Conservation (phyloP, 495 filamentous ascomycete genomes). For the Penicillium egyptiacum region DNA sequence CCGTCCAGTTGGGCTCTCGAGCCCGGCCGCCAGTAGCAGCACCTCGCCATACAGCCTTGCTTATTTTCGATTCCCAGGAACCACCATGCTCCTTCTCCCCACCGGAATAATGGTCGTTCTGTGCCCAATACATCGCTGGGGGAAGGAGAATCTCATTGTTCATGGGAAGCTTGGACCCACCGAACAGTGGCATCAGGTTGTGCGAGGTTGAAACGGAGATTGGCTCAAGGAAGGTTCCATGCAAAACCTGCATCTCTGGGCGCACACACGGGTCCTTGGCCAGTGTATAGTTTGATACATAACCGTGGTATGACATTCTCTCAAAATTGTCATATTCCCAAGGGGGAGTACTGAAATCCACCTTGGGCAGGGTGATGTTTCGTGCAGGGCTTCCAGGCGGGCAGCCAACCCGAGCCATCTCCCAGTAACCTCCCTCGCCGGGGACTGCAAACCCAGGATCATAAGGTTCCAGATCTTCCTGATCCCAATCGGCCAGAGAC, state of each 20-base stretch:
- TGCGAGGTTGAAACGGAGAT: conserved; percentile 52
- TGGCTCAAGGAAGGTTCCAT: conserved; percentile 66
- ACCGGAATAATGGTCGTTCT: conserved; percentile 61
- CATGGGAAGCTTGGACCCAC: conserved; percentile 64
- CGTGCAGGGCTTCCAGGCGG: conserved; percentile 53
- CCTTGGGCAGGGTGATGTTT: conserved; percentile 33
- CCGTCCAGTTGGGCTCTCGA: conserved; percentile 28
- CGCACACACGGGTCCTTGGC: conserved; percentile 61
- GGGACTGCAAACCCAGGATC: conserved; percentile 4
- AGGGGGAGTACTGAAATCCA: conserved; percentile 38
- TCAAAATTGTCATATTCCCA: conserved; percentile 37
- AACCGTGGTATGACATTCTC: conserved; percentile 43
- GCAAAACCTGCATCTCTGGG: conserved; percentile 54
- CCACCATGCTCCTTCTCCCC: conserved; percentile 43
- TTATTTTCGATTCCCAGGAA: conserved; percentile 53
- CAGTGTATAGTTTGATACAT: conserved; percentile 58
- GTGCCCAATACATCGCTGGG: conserved; percentile 64
- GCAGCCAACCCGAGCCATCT: conserved; percentile 55
- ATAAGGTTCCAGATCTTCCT: conserved; percentile 9
- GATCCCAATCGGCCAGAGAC: conserved; percentile 10
- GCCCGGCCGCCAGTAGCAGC: conserved; percentile 43
- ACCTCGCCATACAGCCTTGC: conserved; percentile 52
- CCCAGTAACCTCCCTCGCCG: conserved; percentile 45
- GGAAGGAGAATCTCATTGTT: conserved; percentile 77
- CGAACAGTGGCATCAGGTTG: conserved; percentile 64